Conservation (phyloP, 2,329 filamentous ascomycete species). For the Colletotrichum sansevieriae region DNA sequence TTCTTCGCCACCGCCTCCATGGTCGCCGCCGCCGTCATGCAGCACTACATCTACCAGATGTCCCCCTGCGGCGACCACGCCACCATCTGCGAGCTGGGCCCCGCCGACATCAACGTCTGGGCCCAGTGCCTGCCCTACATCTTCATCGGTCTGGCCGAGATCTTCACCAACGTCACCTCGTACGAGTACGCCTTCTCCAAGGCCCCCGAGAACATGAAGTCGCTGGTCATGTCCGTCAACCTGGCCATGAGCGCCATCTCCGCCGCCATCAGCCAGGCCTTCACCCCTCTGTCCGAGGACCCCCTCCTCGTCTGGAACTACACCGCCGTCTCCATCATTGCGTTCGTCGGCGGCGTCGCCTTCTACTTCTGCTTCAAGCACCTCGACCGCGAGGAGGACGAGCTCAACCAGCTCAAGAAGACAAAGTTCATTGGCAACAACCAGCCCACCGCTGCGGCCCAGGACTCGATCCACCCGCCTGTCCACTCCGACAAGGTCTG, state of each 20-base stretch:
- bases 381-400: slow-evolving; percentile 77
- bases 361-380: slow-evolving; percentile 78
- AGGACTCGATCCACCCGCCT: slow-evolving; percentile 12
- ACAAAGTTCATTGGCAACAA: slow-evolving; percentile 57
- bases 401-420: slow-evolving; percentile 71
- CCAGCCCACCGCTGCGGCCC: slow-evolving; percentile 50
- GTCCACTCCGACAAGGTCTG: slow-evolving; percentile 35
- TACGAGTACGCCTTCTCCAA: slow-evolving; percentile 85
- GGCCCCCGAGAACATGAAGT: slow-evolving; percentile 84
- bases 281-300: slow-evolving; percentile 72
- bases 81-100: slow-evolving; percentile 60
- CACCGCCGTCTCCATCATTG: slow-evolving; percentile 70
- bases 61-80: slow-evolving; percentile 72
- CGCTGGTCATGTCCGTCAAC: slow-evolving; percentile 77
- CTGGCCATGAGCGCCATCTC: slow-evolving; percentile 79
- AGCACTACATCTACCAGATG: slow-evolving; percentile 73
- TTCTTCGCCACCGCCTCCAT: slow-evolving; percentile 73
- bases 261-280: slow-evolving; percentile 77
- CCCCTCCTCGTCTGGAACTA: slow-evolving; percentile 82
- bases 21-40: slow-evolving; percentile 68
- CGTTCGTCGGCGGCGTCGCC: slow-evolving; percentile 70
- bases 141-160: slow-evolving; percentile 65
- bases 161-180: slow-evolving; percentile 69
- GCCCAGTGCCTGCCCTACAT: slow-evolving; percentile 66
- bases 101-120: slow-evolving; percentile 75